Conservation (phyloP, 2,329 filamentous ascomycete species). For the Ascosphaera apis region DNA sequence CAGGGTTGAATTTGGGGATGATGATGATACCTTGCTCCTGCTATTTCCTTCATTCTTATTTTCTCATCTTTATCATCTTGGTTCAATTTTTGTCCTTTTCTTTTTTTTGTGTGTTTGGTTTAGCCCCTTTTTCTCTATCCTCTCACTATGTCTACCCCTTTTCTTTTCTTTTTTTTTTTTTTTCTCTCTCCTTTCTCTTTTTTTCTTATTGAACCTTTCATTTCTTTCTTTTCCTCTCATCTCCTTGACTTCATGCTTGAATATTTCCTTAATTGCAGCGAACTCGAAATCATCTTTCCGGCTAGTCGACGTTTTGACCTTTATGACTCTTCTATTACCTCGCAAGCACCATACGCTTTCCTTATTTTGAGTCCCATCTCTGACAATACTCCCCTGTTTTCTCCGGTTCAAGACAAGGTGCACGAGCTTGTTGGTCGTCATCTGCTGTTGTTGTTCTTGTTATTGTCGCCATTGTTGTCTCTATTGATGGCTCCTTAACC, state of each 20-base stretch:
- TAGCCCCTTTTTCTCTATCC: background rate
- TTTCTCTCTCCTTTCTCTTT: conserved; percentile 1
- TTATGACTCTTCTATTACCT: background rate
- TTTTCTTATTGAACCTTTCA: too few relatives aligned
- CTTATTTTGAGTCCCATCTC: conserved; percentile 6
- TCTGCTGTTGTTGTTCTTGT: too few relatives aligned
- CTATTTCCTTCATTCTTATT: conserved; percentile 3
- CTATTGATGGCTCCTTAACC: too few relatives aligned
- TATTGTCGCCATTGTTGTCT: too few relatives aligned
- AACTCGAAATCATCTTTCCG: conserved; percentile 4
- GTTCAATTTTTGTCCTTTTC: conserved; percentile 1
- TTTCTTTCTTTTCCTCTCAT: too few relatives aligned
- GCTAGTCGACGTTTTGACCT: background rate
- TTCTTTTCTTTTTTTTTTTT: conserved; percentile 7
- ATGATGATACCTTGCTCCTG: conserved; percentile 2
- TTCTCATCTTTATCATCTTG: conserved; percentile 1
- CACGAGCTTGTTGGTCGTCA: too few relatives aligned
- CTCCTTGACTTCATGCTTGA: too few relatives aligned
- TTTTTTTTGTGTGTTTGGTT: conserved; percentile 1
- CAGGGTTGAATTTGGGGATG: background rate
- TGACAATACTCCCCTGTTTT: too few relatives aligned
- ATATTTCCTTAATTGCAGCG: too few relatives aligned
- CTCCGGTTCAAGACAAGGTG: too few relatives aligned
- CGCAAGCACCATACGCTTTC: conserved; percentile 4
- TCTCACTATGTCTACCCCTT: conserved; percentile 3